A percentile compares a stretch with the other conserved stretches of the same genome.
These are phyloP conservation scores for Albatrellus ellisii DNA, from an alignment of 768 basidiomycete genomes.

Conservation along the genomic window DNA sequence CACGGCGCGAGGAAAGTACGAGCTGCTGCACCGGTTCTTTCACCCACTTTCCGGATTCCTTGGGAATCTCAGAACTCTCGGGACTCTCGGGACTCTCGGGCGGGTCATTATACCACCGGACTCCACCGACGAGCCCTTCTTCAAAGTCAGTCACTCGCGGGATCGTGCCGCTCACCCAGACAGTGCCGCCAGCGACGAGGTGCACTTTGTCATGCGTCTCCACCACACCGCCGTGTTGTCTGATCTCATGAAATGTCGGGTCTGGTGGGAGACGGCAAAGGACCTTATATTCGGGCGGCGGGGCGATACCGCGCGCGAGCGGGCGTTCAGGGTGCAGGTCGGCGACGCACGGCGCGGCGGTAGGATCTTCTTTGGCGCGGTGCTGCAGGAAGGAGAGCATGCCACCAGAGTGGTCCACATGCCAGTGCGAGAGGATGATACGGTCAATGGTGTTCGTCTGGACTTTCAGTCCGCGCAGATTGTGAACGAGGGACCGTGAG, in stretches of 20 bases:
- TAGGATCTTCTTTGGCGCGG: constrained; percentile 17
- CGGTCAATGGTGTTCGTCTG: constrained; percentile 41
- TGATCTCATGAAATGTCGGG: constrained; percentile 59
- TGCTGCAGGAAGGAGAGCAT: constrained; percentile 49
- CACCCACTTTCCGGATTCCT: too few species aligned
- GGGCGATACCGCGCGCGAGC: constrained; percentile 58
- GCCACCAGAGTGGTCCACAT: constrained; percentile 37
- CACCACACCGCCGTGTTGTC: constrained; percentile 37
- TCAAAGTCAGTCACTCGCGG: constrained; percentile 60
- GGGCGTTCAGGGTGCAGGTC: constrained; percentile 76
- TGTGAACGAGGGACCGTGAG: constrained; percentile 58
- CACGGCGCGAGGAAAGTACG: not conserved
- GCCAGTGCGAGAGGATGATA: constrained; percentile 49
- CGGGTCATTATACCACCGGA: too few species aligned
- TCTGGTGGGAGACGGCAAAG: constrained; percentile 51
- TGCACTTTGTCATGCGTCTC: constrained; percentile 51
- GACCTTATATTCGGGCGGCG: constrained; percentile 42
- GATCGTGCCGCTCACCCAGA: constrained; percentile 77
- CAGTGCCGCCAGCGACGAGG: constrained; percentile 41
- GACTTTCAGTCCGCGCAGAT: constrained; percentile 45
- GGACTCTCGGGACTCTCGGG: too few species aligned
- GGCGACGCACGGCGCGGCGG: constrained; percentile 27
- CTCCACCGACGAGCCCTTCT: constrained; percentile 49
- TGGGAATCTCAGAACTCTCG: too few species aligned
- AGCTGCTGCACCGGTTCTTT: not conserved